Evolutionary conservation across 2,329 filamentous ascomycete genomes (phyloP).

Genomic region (Meredithiella fracta): DNA sequence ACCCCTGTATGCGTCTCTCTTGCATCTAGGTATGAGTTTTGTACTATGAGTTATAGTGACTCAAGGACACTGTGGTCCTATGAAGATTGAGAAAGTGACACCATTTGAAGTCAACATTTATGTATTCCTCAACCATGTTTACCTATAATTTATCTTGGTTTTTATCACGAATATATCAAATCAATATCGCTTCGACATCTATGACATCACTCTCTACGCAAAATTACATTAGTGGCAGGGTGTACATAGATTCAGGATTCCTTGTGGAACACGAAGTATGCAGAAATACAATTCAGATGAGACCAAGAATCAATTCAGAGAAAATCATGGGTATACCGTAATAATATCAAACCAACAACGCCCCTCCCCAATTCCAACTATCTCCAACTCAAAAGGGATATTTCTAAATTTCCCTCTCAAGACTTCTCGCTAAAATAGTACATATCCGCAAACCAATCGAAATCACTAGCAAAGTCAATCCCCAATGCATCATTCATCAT

Average conservation of each 20-base stretch:
- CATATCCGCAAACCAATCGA: conserved; percentile 14
- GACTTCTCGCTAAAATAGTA: conserved; percentile 8
- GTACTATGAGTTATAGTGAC: too few relatives aligned
- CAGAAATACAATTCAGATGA: not conserved
- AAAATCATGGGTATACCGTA: conserved; percentile 3
- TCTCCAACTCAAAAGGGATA: not conserved
- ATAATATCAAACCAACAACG: not conserved
- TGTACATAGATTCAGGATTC: not conserved
- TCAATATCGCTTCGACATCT: too few relatives aligned
- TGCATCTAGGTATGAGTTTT: not conserved
- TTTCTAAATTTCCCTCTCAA: not conserved
- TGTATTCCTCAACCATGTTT: too few relatives aligned
- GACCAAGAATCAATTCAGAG: not conserved
- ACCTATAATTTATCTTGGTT: too few relatives aligned
- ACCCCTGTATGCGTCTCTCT: not conserved
- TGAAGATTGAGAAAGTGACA: too few relatives aligned
- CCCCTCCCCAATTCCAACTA: not conserved
- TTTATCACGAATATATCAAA: too few relatives aligned
- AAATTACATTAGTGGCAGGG: not conserved
- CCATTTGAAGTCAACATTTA: too few relatives aligned
- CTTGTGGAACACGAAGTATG: not conserved
- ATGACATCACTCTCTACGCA: too few relatives aligned
- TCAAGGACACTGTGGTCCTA: too few relatives aligned
- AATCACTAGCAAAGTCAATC: conserved; percentile 13
- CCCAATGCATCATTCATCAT: conserved; percentile 3